Conservation (phyloP, 176 grass and related monocot genomes). For the Juncus effusus region DNA sequence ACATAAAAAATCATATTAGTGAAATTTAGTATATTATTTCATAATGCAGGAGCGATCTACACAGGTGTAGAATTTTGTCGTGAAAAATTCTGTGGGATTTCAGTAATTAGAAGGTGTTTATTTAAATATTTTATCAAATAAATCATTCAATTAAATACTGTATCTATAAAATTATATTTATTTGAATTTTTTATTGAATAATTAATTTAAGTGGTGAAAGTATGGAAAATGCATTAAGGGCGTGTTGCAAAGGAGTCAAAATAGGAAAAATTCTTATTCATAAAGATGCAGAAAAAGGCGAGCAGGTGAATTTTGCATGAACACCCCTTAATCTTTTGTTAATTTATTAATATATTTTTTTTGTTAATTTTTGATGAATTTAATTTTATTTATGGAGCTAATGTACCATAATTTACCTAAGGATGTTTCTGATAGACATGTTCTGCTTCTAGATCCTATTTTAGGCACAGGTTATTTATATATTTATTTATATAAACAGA, state of each 20-base stretch:
- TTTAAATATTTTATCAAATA: conserved; percentile 12
- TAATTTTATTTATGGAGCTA: conserved; percentile 45
- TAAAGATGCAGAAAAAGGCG: conserved; percentile 62
- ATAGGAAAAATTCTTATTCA: conserved; percentile 74
- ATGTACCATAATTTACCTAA: conserved; percentile 79
- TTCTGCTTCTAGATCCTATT: conserved; percentile 91
- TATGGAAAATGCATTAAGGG: too few relatives aligned
- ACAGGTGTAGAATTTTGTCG: conserved; percentile 72
- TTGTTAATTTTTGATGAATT: conserved; percentile 4
- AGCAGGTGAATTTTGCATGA: conserved; percentile 45
- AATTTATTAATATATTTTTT: conserved; percentile 1
- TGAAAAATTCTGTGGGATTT: conserved; percentile 83
- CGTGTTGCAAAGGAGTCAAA: too few relatives aligned
- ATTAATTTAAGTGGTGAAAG: too few relatives aligned
- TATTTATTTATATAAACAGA: conserved; percentile 23
- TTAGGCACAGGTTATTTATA: conserved; percentile 66
- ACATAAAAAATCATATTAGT: conserved; percentile 1
- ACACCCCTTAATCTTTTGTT: not conserved
- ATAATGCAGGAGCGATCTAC: conserved; percentile 54
- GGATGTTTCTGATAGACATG: conserved; percentile 78
- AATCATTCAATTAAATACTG: conserved; percentile 2
- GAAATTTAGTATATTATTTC: not conserved
- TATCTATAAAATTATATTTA: conserved; percentile 8
- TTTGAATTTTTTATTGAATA: not conserved
- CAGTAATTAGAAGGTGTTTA: conserved; percentile 67